Base-by-base conservation (phyloP, 2,329 filamentous ascomycete species). In the Fusarium nelsonii region DNA sequence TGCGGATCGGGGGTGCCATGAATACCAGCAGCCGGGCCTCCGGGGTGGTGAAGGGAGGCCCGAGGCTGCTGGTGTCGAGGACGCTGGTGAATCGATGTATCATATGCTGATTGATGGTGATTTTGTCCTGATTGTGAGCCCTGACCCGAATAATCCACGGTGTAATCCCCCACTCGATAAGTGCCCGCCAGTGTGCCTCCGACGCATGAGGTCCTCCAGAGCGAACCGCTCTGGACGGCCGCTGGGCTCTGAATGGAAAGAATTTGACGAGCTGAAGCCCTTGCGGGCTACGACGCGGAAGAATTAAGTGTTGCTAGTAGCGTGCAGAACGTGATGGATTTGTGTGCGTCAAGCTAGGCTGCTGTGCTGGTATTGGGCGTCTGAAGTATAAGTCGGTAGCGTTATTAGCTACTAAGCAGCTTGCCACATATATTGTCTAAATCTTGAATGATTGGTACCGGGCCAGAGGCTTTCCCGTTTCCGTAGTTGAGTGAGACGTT, bases 141-240 rank as follows among this genome's bases (percentile, higher is more conserved):
- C 83, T 91, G 90, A 79, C 88, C 84, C 82, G 89, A 85, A 83
- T 91, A 92, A 80, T 91, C 88, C 86, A 92, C 89, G 87, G 90
- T 87, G 85, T 91, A 91, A 84, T 90, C 88, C 80, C 85, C 86
- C 82, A 88, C 85, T 86, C 89, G 88, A 84, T 92, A 92, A 81
- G 90, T 88, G 85, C 88, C 86, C 85, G 88, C 89, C 88, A 91
- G 88, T 84, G 87, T 91, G 87, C 83, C 87, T 84, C 84, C 87
- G 82, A 87, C 87, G 81, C 88, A 91, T 91, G 86, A 88, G 88
- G 88, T 86, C 88, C 88, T 88, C 90, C 89, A 91, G 90, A 91
- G 89, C 89, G 85, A 86, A 82, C 84, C 88, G 89, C 90, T 87
- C 89, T 89, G 88, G 88, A 89, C 89, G 89, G 86, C 85, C 86